phyloP scores from a whole-genome alignment of 2,329 filamentous ascomycete genomes.

The Dothiorella sarmentorum region DNA sequence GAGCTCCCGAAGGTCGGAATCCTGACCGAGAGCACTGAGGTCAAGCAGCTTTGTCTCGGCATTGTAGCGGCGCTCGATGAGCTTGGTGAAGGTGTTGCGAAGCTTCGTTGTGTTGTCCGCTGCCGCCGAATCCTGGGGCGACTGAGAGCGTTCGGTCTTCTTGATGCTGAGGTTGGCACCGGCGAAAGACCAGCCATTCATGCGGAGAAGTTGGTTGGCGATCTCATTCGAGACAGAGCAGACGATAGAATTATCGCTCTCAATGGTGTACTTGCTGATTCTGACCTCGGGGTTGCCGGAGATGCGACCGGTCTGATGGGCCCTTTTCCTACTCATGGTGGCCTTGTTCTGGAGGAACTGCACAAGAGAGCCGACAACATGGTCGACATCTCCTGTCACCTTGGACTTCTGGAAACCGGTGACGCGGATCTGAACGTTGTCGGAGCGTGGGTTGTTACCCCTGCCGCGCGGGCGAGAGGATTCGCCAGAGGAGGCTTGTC shows the following conservation, averaged over 20 bases:
- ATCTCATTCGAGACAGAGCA: constrained; percentile 38
- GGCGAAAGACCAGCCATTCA: constrained; percentile 42
- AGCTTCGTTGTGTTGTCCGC: background rate
- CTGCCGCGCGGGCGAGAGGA: background rate
- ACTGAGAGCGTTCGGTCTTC: constrained; percentile 20
- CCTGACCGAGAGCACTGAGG: constrained; percentile 71
- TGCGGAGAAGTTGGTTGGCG: constrained; percentile 32
- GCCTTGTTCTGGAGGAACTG: constrained; percentile 42
- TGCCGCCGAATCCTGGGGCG: background rate
- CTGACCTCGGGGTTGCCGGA: constrained; percentile 33
- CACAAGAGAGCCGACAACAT: constrained; percentile 36
- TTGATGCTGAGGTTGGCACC: constrained; percentile 38
- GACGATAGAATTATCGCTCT: constrained; percentile 34
- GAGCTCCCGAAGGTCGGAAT: constrained; percentile 67
- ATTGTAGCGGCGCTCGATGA: constrained; percentile 74
- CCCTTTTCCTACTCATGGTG: constrained; percentile 26
- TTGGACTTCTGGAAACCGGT: constrained; percentile 42
- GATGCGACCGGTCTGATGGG: constrained; percentile 21
- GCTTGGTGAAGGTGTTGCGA: constrained; percentile 56
- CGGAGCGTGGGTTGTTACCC: background rate
- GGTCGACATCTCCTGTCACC: constrained; percentile 31
- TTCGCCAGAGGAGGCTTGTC: constrained; percentile 13
- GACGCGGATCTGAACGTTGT: constrained; percentile 21
- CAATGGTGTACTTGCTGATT: constrained; percentile 28
- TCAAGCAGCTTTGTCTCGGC: constrained; percentile 70